Evolutionary conservation across 805 yeast species (phyloP), one percentile per base, ranked within the genome.

Genomic region (Saturnispora hagleri): DNA sequence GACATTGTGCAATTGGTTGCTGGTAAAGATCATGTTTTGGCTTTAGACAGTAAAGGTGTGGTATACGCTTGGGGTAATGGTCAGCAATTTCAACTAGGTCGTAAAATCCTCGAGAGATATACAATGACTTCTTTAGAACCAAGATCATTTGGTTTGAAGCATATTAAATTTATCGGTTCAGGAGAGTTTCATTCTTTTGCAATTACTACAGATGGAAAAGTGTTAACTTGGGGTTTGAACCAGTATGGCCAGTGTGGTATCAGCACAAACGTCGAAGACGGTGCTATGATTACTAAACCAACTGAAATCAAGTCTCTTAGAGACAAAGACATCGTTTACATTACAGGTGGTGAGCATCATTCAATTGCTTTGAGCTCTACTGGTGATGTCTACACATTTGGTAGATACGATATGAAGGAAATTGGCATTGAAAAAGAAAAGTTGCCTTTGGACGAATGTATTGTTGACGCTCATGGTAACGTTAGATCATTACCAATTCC

Each of bases 51-150:
- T 26, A 83, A 80, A 61, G 99, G 99, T 53, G 75, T 82, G 50
- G 97, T 90, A 1, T 89, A 78, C 63, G 90, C 98, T 0, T 93
- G 99, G 99, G 99, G 99, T 58, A 86, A 88, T 65, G 97, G 97
- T 26, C 95, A 90, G 61, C 95, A 88, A 62, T 81, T 75, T 68
- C 98, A 93, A 71, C 74, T 93, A 58, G 99, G 98, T 22, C 79
- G 96, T 62, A 83, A 82, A 61, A 81, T 90, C 24, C 63, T 82
- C 68, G 97, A 81, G 69, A 86, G 87, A 69, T 88, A 82, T 58
- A 77, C 86, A 68, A 76, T 76, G 61, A 77, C 81, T 54, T 80
- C 89, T 2, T 73, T 87, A 50, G 90, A 83, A 55, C 95, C 95
- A 46, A 81, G 89, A 60, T 84, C 85, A 54, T 82, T 90, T 63